Evolutionary conservation across 306 rosid species (phyloP).

Genomic region (Casuarina equisetifolia): DNA sequence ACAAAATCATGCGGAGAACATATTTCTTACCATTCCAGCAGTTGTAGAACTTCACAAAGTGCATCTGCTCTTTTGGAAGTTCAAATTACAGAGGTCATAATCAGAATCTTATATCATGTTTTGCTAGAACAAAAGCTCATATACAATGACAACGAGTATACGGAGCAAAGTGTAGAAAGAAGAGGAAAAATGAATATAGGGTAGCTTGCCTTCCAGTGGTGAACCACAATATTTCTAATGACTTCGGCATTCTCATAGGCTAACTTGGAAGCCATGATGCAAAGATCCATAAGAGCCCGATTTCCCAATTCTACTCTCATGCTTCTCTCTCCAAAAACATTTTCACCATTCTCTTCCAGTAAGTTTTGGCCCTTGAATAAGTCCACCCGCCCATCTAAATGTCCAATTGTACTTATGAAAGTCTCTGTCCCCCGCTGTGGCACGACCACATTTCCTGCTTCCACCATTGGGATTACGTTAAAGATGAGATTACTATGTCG

Average conservation of each 20-base stretch:
- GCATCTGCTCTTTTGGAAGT: conserved; percentile 52
- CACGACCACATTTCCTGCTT: conserved; percentile 51
- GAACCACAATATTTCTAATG: conserved; percentile 38
- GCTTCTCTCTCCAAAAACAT: conserved; percentile 26
- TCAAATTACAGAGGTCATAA: neutral
- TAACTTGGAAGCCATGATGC: conserved; percentile 74
- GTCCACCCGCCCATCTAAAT: conserved; percentile 54
- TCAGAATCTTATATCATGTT: neutral
- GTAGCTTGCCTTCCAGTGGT: conserved; percentile 68
- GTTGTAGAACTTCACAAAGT: conserved; percentile 63
- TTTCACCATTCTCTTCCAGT: conserved; percentile 20
- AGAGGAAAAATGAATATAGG: neutral
- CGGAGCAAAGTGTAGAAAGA: neutral
- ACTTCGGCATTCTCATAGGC: conserved; percentile 68
- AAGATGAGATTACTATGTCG: neutral
- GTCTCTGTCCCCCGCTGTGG: conserved; percentile 63
- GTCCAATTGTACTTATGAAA: conserved; percentile 68
- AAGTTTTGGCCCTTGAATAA: conserved; percentile 34
- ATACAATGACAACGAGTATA: neutral
- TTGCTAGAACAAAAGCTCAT: neutral
- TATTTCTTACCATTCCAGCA: conserved; percentile 69
- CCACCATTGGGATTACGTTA: conserved; percentile 19
- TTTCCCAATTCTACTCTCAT: conserved; percentile 33
- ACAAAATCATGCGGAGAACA: neutral
- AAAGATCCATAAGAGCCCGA: conserved; percentile 62